Evolutionary conservation across 768 basidiomycete species (phyloP), one percentile per base, ranked within the genome.

Genomic region (Leccinum pellstonianum): DNA sequence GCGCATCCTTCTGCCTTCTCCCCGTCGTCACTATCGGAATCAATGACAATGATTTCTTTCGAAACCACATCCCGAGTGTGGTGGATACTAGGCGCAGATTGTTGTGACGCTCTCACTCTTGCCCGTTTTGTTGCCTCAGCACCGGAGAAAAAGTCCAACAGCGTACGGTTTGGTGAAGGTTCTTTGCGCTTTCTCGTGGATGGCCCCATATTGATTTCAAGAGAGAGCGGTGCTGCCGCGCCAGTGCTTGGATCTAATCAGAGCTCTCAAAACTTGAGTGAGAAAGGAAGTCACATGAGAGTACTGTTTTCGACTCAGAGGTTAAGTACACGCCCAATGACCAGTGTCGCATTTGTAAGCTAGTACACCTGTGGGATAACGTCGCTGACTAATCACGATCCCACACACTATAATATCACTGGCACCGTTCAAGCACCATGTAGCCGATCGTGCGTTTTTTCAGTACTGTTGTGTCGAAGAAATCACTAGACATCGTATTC

Each of bases 11-110:
- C 47, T 38, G 46, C 46, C 17, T 46, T 43, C 55, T 19, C 52
- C n/a, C 33, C 66, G 4, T 70, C 69, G 27, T 86, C 85, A 54
- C 80, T 80, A 64, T 86, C 86, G 19, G 86, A 86, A 67, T 87
- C 86, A 57, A 88, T 82, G 58, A 86, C 71, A 51, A 87, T 86
- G 62, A 86, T 66, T 62, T 86, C 81, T 62, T 70, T 54, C 25
- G 63, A 52, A 46, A 41, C 37, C 23, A 38, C 57, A 46, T 35
- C 52, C 43, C 43, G 43, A 46, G 52, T 19, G 11, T 21, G 57
- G 51, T 23, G 55, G 10, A 25, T 51, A 25, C 17, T 6, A 23
- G 53, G 25, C 4, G 50, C 5, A 3, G 1, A 9, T 51, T 48
- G 57, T 55, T 29, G 60, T 52, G 62, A 47, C 2, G 55, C 31